Percentiles rank a stretch among this genome's conserved stretches.
phyloP scores from a whole-genome alignment of 768 basidiomycete genomes.

The Lentinula edodes region DNA sequence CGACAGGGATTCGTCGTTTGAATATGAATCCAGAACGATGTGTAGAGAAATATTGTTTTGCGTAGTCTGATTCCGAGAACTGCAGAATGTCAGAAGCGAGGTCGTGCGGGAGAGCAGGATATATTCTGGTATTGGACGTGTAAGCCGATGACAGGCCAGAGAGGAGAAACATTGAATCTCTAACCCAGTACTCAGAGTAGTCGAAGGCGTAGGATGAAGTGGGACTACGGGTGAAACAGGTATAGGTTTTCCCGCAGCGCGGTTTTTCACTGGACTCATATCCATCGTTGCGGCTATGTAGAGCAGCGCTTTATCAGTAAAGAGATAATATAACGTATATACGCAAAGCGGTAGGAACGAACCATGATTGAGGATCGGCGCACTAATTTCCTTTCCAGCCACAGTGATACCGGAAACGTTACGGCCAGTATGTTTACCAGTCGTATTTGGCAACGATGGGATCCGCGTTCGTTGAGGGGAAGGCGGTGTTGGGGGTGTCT shows the following conservation, averaged over 20 bases:
- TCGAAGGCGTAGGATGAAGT: slow-evolving; percentile 22
- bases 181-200: slow-evolving; percentile 63
- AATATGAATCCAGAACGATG: slow-evolving; percentile 89
- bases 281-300: slow-evolving; percentile 57
- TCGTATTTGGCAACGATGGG: slow-evolving; percentile 30
- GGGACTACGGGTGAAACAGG: slow-evolving; percentile 38
- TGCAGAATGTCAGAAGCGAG: slow-evolving; percentile 82
- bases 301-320: slow-evolving; percentile 11
- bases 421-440: slow-evolving; percentile 26
- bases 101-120: slow-evolving; percentile 74
- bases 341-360: slow-evolving; percentile 14
- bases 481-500: slow-evolving; percentile 24
- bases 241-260: slow-evolving; percentile 58
- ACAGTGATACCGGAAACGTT: slow-evolving; percentile 36
- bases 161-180: slow-evolving; percentile 16
- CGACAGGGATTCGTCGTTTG: slow-evolving; percentile 73
- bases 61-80: slow-evolving; percentile 83
- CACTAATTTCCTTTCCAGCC: slow-evolving; percentile 62
- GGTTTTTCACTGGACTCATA: slow-evolving; percentile 72
- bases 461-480: slow-evolving; percentile 39
- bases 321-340: neutral
- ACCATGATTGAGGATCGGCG: slow-evolving; percentile 69
- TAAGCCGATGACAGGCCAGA: slow-evolving; percentile 10
- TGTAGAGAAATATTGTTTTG: slow-evolving; percentile 83
- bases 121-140: slow-evolving; percentile 41